Conservation (phyloP, 2,329 filamentous ascomycete species). For the Penicillium psychrosexuale region DNA sequence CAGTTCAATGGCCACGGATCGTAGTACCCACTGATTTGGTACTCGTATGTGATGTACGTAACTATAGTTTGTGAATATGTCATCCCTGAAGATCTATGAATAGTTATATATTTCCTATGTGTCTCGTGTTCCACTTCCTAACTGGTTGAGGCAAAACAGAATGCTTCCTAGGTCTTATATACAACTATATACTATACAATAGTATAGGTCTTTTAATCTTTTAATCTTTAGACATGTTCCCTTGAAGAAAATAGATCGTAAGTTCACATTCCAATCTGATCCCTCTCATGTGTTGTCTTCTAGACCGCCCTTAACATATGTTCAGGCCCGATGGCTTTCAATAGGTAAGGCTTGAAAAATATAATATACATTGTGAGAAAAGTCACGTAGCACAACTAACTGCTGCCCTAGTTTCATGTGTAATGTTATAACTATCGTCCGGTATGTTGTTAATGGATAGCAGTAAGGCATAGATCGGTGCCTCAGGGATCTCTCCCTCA, state of each 20-base stretch:
- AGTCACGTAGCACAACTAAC: background rate
- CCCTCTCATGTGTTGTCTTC: slow-evolving; percentile 11
- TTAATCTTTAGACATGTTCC: slow-evolving; percentile 2
- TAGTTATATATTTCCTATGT: background rate
- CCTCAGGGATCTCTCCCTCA: slow-evolving; percentile 8
- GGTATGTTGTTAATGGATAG: background rate
- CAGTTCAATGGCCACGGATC: background rate
- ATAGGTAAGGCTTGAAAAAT: background rate
- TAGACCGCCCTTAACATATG: slow-evolving; percentile 12
- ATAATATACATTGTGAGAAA: background rate
- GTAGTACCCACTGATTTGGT: background rate
- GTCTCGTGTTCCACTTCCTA: slow-evolving; percentile 2
- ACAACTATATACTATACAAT: background rate
- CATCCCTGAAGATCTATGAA: background rate
- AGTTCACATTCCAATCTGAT: slow-evolving; percentile 3
- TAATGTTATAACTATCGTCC: background rate
- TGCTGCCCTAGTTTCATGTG: background rate
- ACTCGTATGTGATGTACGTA: background rate
- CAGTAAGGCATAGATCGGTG: background rate
- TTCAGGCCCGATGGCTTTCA: slow-evolving; percentile 5
- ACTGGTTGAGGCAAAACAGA: slow-evolving; percentile 3
- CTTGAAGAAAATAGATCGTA: background rate
- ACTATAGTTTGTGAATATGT: background rate
- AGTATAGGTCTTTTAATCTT: background rate
- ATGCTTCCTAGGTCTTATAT: background rate